phyloP scores from a whole-genome alignment of 139 green algal genomes.

The Coelastrella sp. region DNA sequence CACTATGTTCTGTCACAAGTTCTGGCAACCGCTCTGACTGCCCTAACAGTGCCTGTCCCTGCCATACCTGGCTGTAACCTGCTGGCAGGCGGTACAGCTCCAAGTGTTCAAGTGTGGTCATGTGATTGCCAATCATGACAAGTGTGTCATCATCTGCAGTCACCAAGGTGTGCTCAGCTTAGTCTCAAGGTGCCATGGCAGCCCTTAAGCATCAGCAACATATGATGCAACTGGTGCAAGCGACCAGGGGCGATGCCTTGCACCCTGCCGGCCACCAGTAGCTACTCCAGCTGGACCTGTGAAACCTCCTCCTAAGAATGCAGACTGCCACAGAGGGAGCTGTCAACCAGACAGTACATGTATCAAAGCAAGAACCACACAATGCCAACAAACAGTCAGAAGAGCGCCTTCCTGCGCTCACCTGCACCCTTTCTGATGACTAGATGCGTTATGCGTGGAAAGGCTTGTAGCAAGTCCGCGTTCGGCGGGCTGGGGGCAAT shows the following conservation, averaged over 20 bases:
- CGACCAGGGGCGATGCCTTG: too few relatives aligned
- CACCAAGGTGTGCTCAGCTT: too few relatives aligned
- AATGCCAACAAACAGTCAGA: background rate
- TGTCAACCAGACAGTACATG: too few relatives aligned
- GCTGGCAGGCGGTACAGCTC: slow-evolving; percentile 17
- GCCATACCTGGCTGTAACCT: slow-evolving; percentile 28
- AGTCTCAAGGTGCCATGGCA: too few relatives aligned
- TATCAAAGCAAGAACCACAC: too few relatives aligned
- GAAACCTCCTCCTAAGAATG: too few relatives aligned
- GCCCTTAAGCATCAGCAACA: background rate
- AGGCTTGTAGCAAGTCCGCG: slow-evolving; percentile 24
- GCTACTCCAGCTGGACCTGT: too few relatives aligned
- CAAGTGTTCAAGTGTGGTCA: slow-evolving; percentile 21
- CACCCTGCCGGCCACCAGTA: background rate
- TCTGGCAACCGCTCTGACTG: too few relatives aligned
- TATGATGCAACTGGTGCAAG: too few relatives aligned
- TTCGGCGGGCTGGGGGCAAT: background rate
- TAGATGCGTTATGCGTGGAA: slow-evolving; percentile 6
- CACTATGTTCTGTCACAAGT: too few relatives aligned
- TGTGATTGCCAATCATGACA: background rate
- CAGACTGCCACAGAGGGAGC: too few relatives aligned
- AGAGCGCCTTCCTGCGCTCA: background rate
- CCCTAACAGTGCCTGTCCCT: too few relatives aligned
- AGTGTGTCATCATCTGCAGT: slow-evolving; percentile 22
- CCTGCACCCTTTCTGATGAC: slow-evolving; percentile 24